These are phyloP conservation scores for Penicillium sclerotigenum DNA, from an alignment of 2,329 filamentous ascomycete species.

Conservation along the genomic window DNA sequence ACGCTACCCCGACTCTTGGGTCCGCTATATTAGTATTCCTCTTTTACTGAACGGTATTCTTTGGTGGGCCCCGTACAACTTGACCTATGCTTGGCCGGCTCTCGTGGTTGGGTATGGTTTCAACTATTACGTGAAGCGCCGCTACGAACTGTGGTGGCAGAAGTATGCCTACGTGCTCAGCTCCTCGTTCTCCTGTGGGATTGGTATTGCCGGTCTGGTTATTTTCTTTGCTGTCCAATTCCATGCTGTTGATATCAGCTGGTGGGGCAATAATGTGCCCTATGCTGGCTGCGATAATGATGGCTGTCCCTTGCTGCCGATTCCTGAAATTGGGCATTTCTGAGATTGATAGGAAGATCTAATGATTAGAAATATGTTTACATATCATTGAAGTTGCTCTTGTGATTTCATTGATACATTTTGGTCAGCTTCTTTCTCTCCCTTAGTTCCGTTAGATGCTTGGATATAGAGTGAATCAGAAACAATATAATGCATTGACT, in stretches of 20 bases:
- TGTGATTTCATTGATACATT: neutral
- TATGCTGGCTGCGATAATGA: neutral
- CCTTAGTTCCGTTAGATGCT: neutral
- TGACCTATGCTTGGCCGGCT: constrained; percentile 49
- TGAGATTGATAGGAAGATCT: neutral
- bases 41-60: constrained; percentile 22
- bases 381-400: neutral
- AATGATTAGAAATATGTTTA: neutral
- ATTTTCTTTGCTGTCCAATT: constrained; percentile 55
- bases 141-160: constrained; percentile 50
- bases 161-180: constrained; percentile 57
- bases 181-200: constrained; percentile 50
- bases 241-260: constrained; percentile 19
- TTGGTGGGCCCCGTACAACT: constrained; percentile 37
- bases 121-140: constrained; percentile 49
- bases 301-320: neutral
- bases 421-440: neutral
- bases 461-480: neutral
- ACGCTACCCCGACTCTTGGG: constrained; percentile 36
- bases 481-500: neutral
- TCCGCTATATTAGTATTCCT: constrained; percentile 46
- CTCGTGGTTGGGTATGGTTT: constrained; percentile 50
- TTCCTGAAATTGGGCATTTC: neutral
- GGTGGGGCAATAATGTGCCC: constrained; percentile 29
- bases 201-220: constrained; percentile 52